Conservation (phyloP, 371 early-diverging fungal species). For the Amoeboaphelidium protococcarum region DNA sequence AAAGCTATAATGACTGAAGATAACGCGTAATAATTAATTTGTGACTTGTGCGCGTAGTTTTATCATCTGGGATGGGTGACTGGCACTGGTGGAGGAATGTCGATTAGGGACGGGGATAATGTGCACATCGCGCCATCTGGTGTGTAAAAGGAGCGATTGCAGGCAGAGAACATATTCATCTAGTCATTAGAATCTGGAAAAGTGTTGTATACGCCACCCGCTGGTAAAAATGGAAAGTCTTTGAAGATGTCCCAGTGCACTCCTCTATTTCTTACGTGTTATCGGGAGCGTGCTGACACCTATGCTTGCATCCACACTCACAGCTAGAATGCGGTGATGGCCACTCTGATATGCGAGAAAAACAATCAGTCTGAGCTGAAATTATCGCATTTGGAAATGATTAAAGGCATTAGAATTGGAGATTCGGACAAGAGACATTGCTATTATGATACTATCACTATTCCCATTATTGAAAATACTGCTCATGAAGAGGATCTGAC, state of each 20-base stretch:
- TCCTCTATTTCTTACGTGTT: conserved; percentile 79
- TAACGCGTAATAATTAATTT: conserved; percentile 39
- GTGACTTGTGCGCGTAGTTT: conserved; percentile 68
- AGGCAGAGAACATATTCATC: conserved; percentile 57
- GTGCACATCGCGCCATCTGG: conserved; percentile 82
- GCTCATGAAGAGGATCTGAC: conserved; percentile 78
- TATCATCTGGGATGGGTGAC: conserved; percentile 83
- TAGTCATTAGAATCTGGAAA: conserved; percentile 28
- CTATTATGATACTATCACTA: conserved; percentile 37
- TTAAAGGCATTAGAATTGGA: conserved; percentile 80
- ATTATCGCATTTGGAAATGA: conserved; percentile 96
- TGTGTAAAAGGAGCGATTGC: conserved; percentile 83
- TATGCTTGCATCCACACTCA: conserved; percentile 90
- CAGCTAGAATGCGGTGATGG: conserved; percentile 82
- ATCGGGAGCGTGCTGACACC: conserved; percentile 46
- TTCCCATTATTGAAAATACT: conserved; percentile 89
- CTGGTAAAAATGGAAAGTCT: conserved; percentile 41
- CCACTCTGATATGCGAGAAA: conserved; percentile 40
- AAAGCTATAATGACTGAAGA: too few species aligned
- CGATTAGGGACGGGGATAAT: conserved; percentile 41
- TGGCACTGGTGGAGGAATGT: conserved; percentile 81
- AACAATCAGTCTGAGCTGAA: conserved; percentile 39
- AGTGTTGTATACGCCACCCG: conserved; percentile 43
- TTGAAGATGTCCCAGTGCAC: conserved; percentile 48
- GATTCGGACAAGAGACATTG: conserved; percentile 10